Conservation (phyloP, 768 basidiomycete genomes). For the Hebeloma cylindrosporum region DNA sequence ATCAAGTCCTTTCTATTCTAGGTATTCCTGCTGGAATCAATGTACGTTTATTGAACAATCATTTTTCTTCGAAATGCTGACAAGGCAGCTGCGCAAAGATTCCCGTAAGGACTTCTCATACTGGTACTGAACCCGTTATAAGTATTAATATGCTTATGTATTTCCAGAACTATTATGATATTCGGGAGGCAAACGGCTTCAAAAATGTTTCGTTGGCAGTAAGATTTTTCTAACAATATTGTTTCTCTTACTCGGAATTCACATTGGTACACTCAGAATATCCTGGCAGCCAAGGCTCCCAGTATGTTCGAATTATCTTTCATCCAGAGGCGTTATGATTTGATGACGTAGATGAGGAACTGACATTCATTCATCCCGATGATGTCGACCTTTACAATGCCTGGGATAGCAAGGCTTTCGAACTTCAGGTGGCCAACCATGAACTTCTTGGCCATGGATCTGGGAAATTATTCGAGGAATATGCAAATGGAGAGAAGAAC, state of each 20-base stretch:
- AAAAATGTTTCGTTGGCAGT: conserved; percentile 88
- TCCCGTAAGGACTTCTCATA: conserved; percentile 58
- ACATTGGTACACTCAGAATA: conserved; percentile 48
- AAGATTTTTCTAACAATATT: conserved; percentile 24
- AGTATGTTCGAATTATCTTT: conserved; percentile 41
- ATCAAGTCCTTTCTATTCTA: conserved; percentile 24
- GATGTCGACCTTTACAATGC: conserved; percentile 72
- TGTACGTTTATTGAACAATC: conserved; percentile 36
- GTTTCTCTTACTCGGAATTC: neutral
- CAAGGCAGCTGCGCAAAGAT: conserved; percentile 43
- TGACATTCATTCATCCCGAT: conserved; percentile 81
- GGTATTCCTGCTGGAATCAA: conserved; percentile 90
- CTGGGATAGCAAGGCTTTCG: conserved; percentile 80
- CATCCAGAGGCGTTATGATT: neutral
- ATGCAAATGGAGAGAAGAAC: conserved; percentile 73
- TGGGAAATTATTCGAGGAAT: conserved; percentile 81
- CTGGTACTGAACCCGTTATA: neutral
- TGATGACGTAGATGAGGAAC: conserved; percentile 57
- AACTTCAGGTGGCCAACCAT: conserved; percentile 89
- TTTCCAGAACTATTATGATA: conserved; percentile 73
- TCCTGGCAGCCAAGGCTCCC: conserved; percentile 84
- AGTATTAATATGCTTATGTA: neutral
- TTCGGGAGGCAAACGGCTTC: conserved; percentile 80
- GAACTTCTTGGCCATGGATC: conserved; percentile 86
- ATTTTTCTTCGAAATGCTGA: neutral